Percentiles rank a stretch among this genome's conserved stretches.
phyloP scores from a whole-genome alignment of 306 rosid species.

The Cucurbita ficifolia region DNA sequence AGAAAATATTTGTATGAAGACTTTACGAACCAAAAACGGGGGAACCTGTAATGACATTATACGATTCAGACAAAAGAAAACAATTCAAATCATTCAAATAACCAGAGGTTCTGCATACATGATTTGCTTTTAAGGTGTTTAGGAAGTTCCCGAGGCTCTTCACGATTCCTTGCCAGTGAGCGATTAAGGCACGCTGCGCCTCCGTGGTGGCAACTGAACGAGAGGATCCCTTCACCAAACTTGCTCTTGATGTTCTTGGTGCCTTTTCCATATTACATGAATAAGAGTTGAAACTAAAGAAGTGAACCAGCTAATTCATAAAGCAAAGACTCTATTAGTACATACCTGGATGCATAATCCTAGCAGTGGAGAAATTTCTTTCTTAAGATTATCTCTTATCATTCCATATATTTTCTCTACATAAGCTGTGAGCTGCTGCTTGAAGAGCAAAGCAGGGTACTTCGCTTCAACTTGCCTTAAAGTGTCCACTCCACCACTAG shows the following conservation, averaged over 20 bases:
- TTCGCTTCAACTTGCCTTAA: conserved; percentile 98
- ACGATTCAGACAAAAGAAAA: not conserved
- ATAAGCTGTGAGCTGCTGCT: conserved; percentile 99
- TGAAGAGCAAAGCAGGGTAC: conserved; percentile 90
- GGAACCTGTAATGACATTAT: conserved; percentile 45
- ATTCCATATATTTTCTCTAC: conserved; percentile 97
- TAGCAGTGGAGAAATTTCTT: conserved; percentile 95
- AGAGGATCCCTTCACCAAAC: conserved; percentile 66
- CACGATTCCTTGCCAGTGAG: conserved; percentile 99
- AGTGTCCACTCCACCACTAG: conserved; percentile 68
- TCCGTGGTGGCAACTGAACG: conserved; percentile 88
- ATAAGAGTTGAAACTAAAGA: not conserved
- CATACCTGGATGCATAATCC: conserved; percentile 93
- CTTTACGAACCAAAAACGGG: conserved; percentile 88
- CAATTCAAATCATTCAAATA: not conserved
- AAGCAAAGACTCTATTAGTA: not conserved
- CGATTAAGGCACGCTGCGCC: conserved; percentile 90
- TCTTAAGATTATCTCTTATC: conserved; percentile 93
- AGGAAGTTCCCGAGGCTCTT: conserved; percentile 64
- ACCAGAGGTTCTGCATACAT: conserved; percentile 22
- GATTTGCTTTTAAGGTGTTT: conserved; percentile 80
- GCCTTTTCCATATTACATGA: conserved; percentile 31
- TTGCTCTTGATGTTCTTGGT: conserved; percentile 85
- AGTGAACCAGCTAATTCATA: not conserved
- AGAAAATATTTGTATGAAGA: conserved; percentile 94